Percentiles rank a stretch among this genome's conserved stretches.
These are phyloP conservation scores for Gaertneriomyces sp. DNA, from an alignment of 192 early-diverging fungal genomes.

Conservation along the genomic window DNA sequence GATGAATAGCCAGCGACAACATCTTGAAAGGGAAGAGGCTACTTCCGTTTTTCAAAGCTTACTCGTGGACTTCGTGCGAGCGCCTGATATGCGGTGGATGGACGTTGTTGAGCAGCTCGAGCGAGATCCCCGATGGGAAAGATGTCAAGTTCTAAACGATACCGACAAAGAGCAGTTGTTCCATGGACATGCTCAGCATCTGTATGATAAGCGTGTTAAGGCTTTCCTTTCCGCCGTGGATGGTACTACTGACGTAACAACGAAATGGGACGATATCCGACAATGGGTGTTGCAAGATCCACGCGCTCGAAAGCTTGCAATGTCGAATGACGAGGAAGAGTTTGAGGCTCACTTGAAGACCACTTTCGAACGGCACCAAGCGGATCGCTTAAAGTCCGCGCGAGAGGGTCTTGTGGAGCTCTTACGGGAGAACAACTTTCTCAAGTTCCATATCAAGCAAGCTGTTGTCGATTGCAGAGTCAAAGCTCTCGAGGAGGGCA, in stretches of 20 bases:
- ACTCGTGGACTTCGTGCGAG: slow-evolving; percentile 51
- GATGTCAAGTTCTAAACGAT: slow-evolving; percentile 32
- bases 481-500: slow-evolving; percentile 34
- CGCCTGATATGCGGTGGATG: slow-evolving; percentile 42
- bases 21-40: slow-evolving; percentile 41
- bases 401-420: slow-evolving; percentile 37
- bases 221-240: slow-evolving; percentile 43
- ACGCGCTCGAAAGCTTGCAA: slow-evolving; percentile 23
- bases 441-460: slow-evolving; percentile 49
- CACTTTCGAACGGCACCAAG: slow-evolving; percentile 38
- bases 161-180: slow-evolving; percentile 38
- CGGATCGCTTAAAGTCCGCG: slow-evolving; percentile 30
- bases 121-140: slow-evolving; percentile 42
- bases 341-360: neutral
- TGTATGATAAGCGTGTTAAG: slow-evolving; percentile 42
- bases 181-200: slow-evolving; percentile 32
- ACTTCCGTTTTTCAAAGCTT: slow-evolving; percentile 38
- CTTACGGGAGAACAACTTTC: slow-evolving; percentile 51
- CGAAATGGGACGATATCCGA: slow-evolving; percentile 40
- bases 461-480: slow-evolving; percentile 37
- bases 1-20: slow-evolving; percentile 27
- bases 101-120: slow-evolving; percentile 35
- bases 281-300: slow-evolving; percentile 36
- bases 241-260: slow-evolving; percentile 37
- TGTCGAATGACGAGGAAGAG: slow-evolving; percentile 7